Base-by-base conservation (phyloP, 2,329 filamentous ascomycete species). In the Botrytis fabae region DNA sequence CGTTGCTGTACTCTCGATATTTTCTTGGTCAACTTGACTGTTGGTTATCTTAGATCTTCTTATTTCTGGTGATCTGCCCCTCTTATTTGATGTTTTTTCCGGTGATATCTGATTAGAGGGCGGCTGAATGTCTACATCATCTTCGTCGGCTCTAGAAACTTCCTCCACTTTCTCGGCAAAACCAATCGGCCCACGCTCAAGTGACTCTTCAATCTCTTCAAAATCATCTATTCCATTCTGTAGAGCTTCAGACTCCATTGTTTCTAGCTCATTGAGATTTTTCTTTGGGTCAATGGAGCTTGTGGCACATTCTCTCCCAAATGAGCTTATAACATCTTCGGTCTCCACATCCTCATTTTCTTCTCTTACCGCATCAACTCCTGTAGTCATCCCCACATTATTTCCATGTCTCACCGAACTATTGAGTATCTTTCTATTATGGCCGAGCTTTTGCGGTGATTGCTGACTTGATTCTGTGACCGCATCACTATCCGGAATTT, bases 401-500 rank as follows among this genome's bases (percentile, higher is more conserved):
- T 54, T 62, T 5, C 25, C n/a, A 22, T 57, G 4, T n/a, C 16
- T 42, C 20, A 6, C 22, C 32, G 44, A 14, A 32, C n/a, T 57
- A 44, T 44, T n/a, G 25, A 42, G 18, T 57, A n/a, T 28, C 14
- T 20, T 44, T 16, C 22, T 14, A 40, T 35, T 46, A 48, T 54
- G 44, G 20, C 22, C 18, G 9, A 42, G 35, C 9, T 71, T 66
- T 38, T 57, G 44, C 12, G 61, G 60, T 38, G 44, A 66, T 28
- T 42, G 70, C 22, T 65, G 44, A 71, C 70, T 71, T 28, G 70
- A 59, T 44, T 62, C 69, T 20, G 69, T 60, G 42, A 69, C 32
- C 38, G 28, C 73, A 54, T 74, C 73, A 42, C 73, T 74, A 28
- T 74, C 73, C 28, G 70, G 73, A 60, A 74, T 73, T 44, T 74